These are phyloP conservation scores for Nannochloris sp. DNA, from an alignment of 139 green algal species.

Conservation along the genomic window DNA sequence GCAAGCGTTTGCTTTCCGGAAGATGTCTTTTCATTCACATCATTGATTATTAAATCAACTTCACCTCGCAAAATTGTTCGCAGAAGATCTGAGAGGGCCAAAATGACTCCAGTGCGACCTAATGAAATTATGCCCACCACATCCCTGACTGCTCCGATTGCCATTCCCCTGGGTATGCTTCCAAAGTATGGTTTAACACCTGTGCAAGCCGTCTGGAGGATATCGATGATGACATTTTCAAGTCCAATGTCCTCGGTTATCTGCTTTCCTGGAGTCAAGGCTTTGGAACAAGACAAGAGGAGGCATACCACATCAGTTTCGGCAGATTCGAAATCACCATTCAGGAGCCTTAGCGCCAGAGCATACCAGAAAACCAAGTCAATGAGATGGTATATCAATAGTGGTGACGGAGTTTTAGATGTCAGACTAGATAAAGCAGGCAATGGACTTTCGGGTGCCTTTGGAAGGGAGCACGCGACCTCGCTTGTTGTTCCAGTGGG, in stretches of 20 bases:
- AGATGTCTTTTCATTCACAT: neutral
- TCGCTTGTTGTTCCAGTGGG: neutral
- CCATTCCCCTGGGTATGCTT: constrained; percentile 8
- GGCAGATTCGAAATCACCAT: constrained; percentile 32
- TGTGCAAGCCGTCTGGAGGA: neutral
- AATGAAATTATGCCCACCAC: constrained; percentile 24
- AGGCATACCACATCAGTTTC: neutral
- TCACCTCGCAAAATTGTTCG: constrained; percentile 23
- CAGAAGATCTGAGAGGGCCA: constrained; percentile 34
- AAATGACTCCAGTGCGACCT: constrained; percentile 29
- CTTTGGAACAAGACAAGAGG: constrained; percentile 11
- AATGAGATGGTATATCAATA: constrained; percentile 43
- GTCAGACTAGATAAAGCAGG: constrained; percentile 28
- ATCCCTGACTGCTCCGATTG: constrained; percentile 35
- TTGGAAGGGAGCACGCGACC: constrained; percentile 11
- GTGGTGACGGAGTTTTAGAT: constrained; percentile 28
- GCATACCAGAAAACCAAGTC: constrained; percentile 57
- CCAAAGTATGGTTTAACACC: neutral
- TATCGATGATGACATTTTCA: neutral
- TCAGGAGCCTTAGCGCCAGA: constrained; percentile 32
- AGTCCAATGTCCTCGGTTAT: neutral
- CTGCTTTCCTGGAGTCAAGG: constrained; percentile 4
- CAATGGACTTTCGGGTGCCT: constrained; percentile 13
- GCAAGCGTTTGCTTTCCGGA: neutral
- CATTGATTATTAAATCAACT: neutral